Conservation (phyloP, 495 filamentous ascomycete genomes). For the Sabuloglossum arenarium region DNA sequence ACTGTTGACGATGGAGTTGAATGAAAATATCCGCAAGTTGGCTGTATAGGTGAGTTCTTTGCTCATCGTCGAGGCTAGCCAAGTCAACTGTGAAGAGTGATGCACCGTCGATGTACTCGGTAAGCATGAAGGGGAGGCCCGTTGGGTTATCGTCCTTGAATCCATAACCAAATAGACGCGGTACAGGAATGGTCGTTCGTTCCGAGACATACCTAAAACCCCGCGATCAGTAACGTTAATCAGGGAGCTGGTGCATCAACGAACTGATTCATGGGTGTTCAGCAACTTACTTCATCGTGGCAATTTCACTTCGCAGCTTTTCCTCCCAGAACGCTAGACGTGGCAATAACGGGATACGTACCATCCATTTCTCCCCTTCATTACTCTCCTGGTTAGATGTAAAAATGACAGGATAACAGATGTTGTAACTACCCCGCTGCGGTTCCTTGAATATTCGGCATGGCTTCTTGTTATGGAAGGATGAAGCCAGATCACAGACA, state of each 20-base stretch:
- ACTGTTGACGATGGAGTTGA: too few relatives aligned
- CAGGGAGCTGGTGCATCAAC: too few relatives aligned
- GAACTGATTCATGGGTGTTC: not conserved
- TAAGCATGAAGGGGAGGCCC: too few relatives aligned
- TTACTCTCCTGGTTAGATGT: not conserved
- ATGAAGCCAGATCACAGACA: not conserved
- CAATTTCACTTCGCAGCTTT: not conserved
- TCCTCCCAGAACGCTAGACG: not conserved
- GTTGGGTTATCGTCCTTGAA: not conserved
- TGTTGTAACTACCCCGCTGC: not conserved
- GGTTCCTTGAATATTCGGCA: not conserved
- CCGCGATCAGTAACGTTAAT: not conserved
- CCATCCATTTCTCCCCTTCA: not conserved
- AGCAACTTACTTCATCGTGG: not conserved
- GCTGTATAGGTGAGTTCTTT: too few relatives aligned
- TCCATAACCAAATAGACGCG: not conserved
- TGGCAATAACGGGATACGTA: not conserved
- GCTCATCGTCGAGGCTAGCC: too few relatives aligned
- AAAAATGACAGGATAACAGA: not conserved
- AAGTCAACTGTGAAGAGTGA: too few relatives aligned
- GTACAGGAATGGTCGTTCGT: not conserved
- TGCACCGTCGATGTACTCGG: too few relatives aligned
- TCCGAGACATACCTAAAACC: not conserved
- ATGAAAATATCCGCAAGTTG: too few relatives aligned
- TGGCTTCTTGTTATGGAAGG: not conserved